Base-by-base conservation (phyloP, 129 eudicot genomes). In the Deinandra increscens region DNA sequence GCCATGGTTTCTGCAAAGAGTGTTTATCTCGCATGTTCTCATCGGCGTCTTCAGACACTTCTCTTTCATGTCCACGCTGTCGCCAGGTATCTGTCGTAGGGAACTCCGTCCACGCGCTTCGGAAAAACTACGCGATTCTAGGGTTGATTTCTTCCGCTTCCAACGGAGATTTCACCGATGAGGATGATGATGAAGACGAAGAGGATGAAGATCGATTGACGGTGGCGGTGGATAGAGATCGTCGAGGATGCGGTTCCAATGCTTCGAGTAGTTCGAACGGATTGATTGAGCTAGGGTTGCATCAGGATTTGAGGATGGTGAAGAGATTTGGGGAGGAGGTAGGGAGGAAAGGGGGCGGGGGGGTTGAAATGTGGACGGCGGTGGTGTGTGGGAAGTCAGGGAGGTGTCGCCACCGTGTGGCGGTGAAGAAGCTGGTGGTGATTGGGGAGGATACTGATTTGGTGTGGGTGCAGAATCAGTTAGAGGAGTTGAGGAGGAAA, bases 51-150 rank as follows among this genome's bases (percentile, higher is more conserved):
- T 73, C 87, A 0, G 97, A 93, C 41, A 81, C 82, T 3, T 50
- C 88, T 4, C 87, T 93, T 34, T 76, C 90, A 0, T 89, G 98
- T 71, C 98, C 98, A 5, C 83, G 97, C 22, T 93, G 98, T 72
- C 98, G 98, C 29, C 92, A 87, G n/a, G 85, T 93, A 8, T 82
- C 98, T 6, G 48, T 83, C 33, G 97, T 93, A 1, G 98, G 98
- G 0, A 93, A 93, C 82, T 87, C 98, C 36, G 97, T 93, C 5
- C 75, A 82, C 26, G 91, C 95, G 1, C 70, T 93, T 8, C 79
- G 76, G 12, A 93, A 93, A 84, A 93, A 93, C 69, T 93, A 79
- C 80, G 95, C 95, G 0, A 70, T 93, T 6, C 73, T 93, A 5
- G 84, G 88, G 2, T 11, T 93, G 10, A 78, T 91, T 42, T 54